Conservation (phyloP, 1,284 basidiomycete genomes). For the Vanrija pseudolonga region DNA sequence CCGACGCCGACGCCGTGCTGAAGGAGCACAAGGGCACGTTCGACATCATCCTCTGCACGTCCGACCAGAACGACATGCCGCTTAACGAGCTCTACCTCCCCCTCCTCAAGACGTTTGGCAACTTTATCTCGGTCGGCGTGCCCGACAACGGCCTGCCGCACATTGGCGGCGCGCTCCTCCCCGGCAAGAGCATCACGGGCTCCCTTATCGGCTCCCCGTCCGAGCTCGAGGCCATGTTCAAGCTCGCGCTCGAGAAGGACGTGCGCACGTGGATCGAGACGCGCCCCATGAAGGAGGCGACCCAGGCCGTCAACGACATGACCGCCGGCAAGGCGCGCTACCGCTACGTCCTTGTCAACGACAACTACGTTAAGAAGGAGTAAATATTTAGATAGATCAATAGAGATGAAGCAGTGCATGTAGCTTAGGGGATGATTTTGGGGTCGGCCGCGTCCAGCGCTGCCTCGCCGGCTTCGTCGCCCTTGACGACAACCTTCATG, state of each 20-base stretch:
- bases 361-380: constrained; percentile 47
- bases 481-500: constrained; percentile 55
- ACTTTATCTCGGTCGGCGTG: constrained; percentile 48
- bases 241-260: constrained; percentile 42
- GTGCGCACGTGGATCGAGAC: constrained; percentile 50
- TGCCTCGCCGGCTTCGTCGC: constrained; percentile 34
- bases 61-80: constrained; percentile 36
- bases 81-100: constrained; percentile 29
- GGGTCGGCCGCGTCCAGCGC: constrained; percentile 12
- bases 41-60: constrained; percentile 51
- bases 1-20: constrained; percentile 48
- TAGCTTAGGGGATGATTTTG: neutral
- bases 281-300: constrained; percentile 51
- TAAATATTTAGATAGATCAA: neutral
- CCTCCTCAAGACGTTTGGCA: constrained; percentile 48
- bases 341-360: constrained; percentile 53
- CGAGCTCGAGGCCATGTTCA: constrained; percentile 48
- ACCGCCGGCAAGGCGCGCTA: constrained; percentile 50
- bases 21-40: constrained; percentile 49
- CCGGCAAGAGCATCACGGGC: constrained; percentile 30
- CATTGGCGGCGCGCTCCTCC: constrained; percentile 1
- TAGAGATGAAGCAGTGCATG: neutral
- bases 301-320: constrained; percentile 51
- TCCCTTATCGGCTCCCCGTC: constrained; percentile 49
- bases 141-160: constrained; percentile 34